phyloP scores from a whole-genome alignment of 805 yeast species.

The Metschnikowia henanensis region DNA sequence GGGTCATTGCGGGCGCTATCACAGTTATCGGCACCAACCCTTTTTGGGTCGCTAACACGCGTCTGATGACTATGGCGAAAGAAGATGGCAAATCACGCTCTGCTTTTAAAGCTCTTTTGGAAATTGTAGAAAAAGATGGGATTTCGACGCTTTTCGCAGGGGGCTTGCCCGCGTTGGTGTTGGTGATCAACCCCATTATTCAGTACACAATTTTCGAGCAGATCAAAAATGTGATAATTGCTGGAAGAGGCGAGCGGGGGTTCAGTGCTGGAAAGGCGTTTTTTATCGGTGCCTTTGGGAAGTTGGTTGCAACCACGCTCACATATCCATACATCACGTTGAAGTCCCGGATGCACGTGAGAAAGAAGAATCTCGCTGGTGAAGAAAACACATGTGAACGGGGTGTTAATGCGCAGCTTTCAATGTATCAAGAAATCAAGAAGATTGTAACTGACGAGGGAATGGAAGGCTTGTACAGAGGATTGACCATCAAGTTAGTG shows the following conservation, averaged over 20 bases:
- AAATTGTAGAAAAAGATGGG: slow-evolving; percentile 73
- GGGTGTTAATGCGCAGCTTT: slow-evolving; percentile 22
- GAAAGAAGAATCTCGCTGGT: slow-evolving; percentile 32
- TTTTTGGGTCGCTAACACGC: slow-evolving; percentile 92
- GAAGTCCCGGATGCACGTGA: slow-evolving; percentile 83
- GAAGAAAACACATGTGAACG: slow-evolving; percentile 14
- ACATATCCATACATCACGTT: slow-evolving; percentile 93
- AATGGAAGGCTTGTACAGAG: slow-evolving; percentile 73
- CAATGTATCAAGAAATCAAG: slow-evolving; percentile 51
- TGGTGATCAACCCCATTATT: slow-evolving; percentile 85
- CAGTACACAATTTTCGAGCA: slow-evolving; percentile 94
- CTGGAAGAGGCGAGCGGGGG: slow-evolving; percentile 46
- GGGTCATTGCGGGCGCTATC: slow-evolving; percentile 84
- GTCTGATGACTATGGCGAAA: slow-evolving; percentile 64
- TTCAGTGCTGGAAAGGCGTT: slow-evolving; percentile 77
- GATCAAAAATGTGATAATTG: slow-evolving; percentile 63
- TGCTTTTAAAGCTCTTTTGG: slow-evolving; percentile 56
- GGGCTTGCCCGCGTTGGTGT: slow-evolving; percentile 79
- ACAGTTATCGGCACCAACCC: slow-evolving; percentile 86
- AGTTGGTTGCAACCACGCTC: slow-evolving; percentile 80
- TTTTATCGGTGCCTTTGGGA: slow-evolving; percentile 85
- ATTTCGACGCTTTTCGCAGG: slow-evolving; percentile 76
- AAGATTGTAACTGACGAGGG: slow-evolving; percentile 73
- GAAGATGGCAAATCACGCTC: slow-evolving; percentile 28
- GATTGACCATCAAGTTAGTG: slow-evolving; percentile 72